Conservation (phyloP, 768 basidiomycete species). For the Phaeolepiota aurea region DNA sequence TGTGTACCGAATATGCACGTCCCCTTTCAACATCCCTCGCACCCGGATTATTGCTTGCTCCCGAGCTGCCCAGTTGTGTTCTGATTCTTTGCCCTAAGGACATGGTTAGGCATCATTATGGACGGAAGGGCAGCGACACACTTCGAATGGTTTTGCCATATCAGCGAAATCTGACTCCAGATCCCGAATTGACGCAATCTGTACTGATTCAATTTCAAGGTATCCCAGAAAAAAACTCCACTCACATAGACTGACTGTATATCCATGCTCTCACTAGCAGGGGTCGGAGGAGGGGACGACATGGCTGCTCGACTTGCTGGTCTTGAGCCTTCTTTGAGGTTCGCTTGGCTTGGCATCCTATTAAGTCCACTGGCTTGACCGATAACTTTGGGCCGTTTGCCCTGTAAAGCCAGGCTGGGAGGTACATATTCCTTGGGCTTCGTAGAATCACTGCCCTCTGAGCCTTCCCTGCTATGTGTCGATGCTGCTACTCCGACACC, state of each 20-base stretch:
- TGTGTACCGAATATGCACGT: constrained; percentile 62
- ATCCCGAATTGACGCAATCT: constrained; percentile 83
- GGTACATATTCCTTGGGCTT: constrained; percentile 60
- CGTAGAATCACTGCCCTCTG: constrained; percentile 46
- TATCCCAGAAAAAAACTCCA: constrained; percentile 5
- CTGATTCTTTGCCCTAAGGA: constrained; percentile 85
- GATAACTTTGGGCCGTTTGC: constrained; percentile 37
- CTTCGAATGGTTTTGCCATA: constrained; percentile 80
- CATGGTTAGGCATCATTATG: constrained; percentile 1
- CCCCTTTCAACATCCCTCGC: constrained; percentile 86
- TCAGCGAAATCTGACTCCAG: constrained; percentile 76
- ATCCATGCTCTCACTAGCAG: constrained; percentile 33
- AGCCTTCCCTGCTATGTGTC: constrained; percentile 45
- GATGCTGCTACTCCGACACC: constrained; percentile 31
- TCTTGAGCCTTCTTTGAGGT: constrained; percentile 39
- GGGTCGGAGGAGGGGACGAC: constrained; percentile 29
- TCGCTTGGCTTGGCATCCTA: constrained; percentile 41
- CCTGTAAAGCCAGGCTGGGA: constrained; percentile 61
- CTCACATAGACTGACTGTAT: constrained; percentile 67
- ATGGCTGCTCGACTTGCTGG: constrained; percentile 57
- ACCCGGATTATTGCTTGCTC: constrained; percentile 73
- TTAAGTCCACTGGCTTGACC: constrained; percentile 27
- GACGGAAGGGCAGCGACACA: constrained; percentile 17
- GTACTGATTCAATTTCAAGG: not conserved
- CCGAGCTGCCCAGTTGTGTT: constrained; percentile 88